phyloP scores from a whole-genome alignment of 257 asterid species.

The Nemophila menziesii region DNA sequence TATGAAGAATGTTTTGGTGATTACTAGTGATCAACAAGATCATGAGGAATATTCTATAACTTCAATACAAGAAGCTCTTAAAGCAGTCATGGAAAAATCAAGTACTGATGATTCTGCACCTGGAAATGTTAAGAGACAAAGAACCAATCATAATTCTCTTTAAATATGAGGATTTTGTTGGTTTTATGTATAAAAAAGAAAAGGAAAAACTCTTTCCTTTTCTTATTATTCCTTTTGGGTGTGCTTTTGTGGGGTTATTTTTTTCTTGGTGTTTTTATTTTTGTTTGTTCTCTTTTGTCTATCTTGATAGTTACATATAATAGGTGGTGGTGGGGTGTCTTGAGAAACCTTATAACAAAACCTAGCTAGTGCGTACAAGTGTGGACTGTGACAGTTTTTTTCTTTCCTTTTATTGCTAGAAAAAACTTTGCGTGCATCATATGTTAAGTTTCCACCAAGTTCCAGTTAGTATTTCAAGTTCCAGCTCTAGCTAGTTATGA shows the following conservation, averaged over 20 bases:
- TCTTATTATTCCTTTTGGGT: neutral
- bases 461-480: conserved; percentile 3
- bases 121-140: conserved; percentile 65
- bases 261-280: conserved; percentile 14
- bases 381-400: too few species aligned
- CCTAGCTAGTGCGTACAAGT: too few species aligned
- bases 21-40: conserved; percentile 1
- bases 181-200: conserved; percentile 9
- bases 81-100: conserved; percentile 67
- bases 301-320: neutral
- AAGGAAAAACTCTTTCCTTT: neutral
- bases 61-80: conserved; percentile 73
- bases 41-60: conserved; percentile 20
- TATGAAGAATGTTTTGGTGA: conserved; percentile 28
- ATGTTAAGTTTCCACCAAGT: neutral
- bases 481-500: conserved; percentile 11
- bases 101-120: conserved; percentile 52
- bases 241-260: conserved; percentile 18
- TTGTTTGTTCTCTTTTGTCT: neutral
- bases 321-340: too few species aligned
- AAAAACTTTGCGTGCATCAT: too few species aligned
- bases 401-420: too few species aligned
- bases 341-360: too few species aligned
- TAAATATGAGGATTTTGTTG: conserved; percentile 38
- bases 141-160: conserved; percentile 50